Conservation (phyloP, 805 yeast genomes). For the Hanseniaspora pseudoguilliermondii region DNA sequence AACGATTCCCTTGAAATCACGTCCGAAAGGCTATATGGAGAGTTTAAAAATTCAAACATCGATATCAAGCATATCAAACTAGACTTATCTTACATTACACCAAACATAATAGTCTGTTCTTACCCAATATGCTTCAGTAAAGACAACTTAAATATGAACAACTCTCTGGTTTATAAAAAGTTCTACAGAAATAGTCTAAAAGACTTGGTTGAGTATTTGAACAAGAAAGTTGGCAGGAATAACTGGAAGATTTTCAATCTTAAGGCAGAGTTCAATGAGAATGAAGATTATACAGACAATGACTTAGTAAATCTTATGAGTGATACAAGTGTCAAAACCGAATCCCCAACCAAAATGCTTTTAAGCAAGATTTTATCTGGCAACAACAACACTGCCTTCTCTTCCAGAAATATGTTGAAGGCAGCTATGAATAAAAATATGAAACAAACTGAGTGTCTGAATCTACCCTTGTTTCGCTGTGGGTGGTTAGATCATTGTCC, state of each 20-base stretch:
- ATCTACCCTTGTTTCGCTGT: conserved; percentile 12
- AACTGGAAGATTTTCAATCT: conserved; percentile 69
- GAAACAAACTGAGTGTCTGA: no score
- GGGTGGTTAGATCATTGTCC: conserved; percentile 74
- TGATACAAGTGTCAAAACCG: background rate
- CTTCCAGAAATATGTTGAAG: background rate
- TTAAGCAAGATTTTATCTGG: background rate
- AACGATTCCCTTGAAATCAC: background rate
- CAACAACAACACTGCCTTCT: background rate
- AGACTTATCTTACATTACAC: conserved; percentile 58
- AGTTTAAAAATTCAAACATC: background rate
- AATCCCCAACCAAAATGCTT: background rate
- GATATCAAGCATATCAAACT: background rate
- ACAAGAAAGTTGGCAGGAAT: conserved; percentile 32
- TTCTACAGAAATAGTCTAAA: conserved; percentile 41
- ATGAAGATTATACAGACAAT: conserved; percentile 26
- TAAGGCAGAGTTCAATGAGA: conserved; percentile 41
- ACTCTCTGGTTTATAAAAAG: conserved; percentile 23
- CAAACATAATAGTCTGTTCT: conserved; percentile 57
- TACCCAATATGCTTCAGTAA: conserved; percentile 40
- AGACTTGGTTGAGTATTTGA: conserved; percentile 39
- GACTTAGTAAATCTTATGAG: conserved; percentile 8
- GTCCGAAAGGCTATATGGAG: background rate
- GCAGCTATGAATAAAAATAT: background rate
- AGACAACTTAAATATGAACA: background rate